A percentile compares a stretch with the other conserved stretches of the same genome.
These are phyloP conservation scores for Cornus suecica DNA, from an alignment of 148 eudicot species.

Conservation along the genomic window DNA sequence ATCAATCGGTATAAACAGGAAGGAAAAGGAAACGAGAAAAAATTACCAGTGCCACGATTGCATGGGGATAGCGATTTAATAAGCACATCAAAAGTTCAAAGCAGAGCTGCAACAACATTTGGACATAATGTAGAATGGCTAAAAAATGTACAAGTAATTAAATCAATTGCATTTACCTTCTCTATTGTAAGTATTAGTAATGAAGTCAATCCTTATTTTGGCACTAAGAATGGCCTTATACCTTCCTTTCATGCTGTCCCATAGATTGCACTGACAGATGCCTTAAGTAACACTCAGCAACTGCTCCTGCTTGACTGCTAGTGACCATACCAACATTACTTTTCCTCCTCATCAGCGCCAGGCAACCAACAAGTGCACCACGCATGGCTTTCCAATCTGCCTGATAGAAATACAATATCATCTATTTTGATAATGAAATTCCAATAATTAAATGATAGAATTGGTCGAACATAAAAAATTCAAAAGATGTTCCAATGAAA, in stretches of 20 bases:
- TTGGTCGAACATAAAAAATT: not conserved
- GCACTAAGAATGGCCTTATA: conserved; percentile 17
- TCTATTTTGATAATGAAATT: conserved; percentile 18
- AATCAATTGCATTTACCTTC: not conserved
- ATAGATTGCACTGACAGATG: conserved; percentile 75
- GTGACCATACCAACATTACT: conserved; percentile 50
- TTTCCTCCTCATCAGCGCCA: conserved; percentile 80
- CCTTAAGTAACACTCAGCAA: conserved; percentile 56
- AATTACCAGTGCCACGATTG: conserved; percentile 44
- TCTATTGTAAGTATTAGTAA: not conserved
- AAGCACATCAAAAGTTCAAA: conserved; percentile 81
- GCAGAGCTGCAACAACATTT: conserved; percentile 62
- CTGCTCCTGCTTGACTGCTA: conserved; percentile 51
- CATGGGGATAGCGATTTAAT: conserved; percentile 54
- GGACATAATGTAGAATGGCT: not conserved
- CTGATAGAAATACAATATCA: conserved; percentile 51
- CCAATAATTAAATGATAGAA: conserved; percentile 6
- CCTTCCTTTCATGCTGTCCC: conserved; percentile 90
- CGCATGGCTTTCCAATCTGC: conserved; percentile 97
- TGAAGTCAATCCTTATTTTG: not conserved
- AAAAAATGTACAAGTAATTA: not conserved
- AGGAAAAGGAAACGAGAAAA: conserved; percentile 6
- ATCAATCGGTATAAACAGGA: conserved; percentile 2
- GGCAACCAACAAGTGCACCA: conserved; percentile 93
- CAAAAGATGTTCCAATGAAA: not conserved